phyloP scores from a whole-genome alignment of 345 rosid genomes.

The Arabis hirsuta region DNA sequence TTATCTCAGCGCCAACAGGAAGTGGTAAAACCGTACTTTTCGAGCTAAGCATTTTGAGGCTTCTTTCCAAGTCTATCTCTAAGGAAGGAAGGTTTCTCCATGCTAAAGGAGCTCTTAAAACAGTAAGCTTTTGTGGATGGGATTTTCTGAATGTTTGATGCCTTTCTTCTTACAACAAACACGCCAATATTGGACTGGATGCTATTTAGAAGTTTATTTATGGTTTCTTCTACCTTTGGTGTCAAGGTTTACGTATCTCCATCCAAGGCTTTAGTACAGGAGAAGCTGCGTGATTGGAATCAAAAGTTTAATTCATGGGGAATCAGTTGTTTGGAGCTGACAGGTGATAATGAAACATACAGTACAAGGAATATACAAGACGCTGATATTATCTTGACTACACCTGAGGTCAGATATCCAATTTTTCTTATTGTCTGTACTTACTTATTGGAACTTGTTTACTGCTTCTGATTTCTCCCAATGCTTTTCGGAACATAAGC shows the following conservation, averaged over 20 bases:
- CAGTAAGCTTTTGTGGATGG: conserved; percentile 53
- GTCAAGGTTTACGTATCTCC: conserved; percentile 87
- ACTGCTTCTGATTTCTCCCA: background rate
- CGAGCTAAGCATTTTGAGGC: conserved; percentile 90
- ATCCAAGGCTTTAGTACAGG: conserved; percentile 95
- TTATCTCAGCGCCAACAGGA: conserved; percentile 97
- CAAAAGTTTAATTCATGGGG: conserved; percentile 84
- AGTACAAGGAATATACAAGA: conserved; percentile 75
- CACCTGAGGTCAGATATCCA: conserved; percentile 78
- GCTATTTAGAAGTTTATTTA: background rate
- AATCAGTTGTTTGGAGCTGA: conserved; percentile 85
- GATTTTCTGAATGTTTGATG: conserved; percentile 4
- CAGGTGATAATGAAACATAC: conserved; percentile 87
- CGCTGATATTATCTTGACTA: conserved; percentile 89
- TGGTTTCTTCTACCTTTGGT: conserved; percentile 38
- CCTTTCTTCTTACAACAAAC: background rate
- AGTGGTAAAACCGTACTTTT: conserved; percentile 97
- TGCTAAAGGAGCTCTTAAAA: conserved; percentile 82
- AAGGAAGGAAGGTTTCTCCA: conserved; percentile 66
- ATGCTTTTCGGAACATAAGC: background rate
- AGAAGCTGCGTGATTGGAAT: conserved; percentile 93
- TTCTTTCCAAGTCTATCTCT: conserved; percentile 73
- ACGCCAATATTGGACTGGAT: conserved; percentile 4
- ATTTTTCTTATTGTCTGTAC: conserved; percentile 8
- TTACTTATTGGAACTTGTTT: conserved; percentile 4